A percentile compares a stretch with the other conserved stretches of the same genome.
phyloP scores from a whole-genome alignment of 1,284 basidiomycete species.

The Apiotrichum sp. region DNA sequence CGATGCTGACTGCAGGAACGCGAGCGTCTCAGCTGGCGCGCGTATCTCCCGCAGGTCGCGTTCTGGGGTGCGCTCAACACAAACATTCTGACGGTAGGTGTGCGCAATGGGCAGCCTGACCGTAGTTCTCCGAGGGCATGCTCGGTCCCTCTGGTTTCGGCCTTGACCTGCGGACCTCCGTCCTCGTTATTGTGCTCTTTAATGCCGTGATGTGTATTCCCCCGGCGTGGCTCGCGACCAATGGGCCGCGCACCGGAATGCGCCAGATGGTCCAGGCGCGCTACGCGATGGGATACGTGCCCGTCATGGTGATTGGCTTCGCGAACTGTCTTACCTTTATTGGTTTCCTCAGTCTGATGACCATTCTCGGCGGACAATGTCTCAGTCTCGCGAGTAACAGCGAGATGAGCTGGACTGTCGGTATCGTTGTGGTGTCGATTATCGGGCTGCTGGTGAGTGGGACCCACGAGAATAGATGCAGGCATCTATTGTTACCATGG shows the following conservation, averaged over 20 bases:
- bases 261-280: conserved; percentile 80
- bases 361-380: conserved; percentile 71
- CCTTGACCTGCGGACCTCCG: conserved; percentile 31
- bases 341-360: conserved; percentile 71
- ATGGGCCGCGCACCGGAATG: conserved; percentile 78
- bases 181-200: conserved; percentile 33
- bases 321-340: conserved; percentile 60
- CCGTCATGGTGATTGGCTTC: conserved; percentile 59
- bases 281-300: conserved; percentile 70
- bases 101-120: not conserved
- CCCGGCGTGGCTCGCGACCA: conserved; percentile 54
- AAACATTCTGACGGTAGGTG: conserved; percentile 41
- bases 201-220: conserved; percentile 27
- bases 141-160: conserved; percentile 37
- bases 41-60: conserved; percentile 37
- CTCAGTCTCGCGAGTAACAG: conserved; percentile 63
- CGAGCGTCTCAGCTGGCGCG: conserved; percentile 20
- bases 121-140: conserved; percentile 41
- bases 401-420: conserved; percentile 55
- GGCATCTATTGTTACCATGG: not conserved
- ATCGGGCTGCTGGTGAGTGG: conserved; percentile 64
- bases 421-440: conserved; percentile 76
- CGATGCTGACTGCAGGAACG: conserved; percentile 6
- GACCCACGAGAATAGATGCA: not conserved
- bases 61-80: conserved; percentile 44